These are phyloP conservation scores for Hypericum perforatum DNA, from an alignment of 345 rosid genomes.

Conservation along the genomic window DNA sequence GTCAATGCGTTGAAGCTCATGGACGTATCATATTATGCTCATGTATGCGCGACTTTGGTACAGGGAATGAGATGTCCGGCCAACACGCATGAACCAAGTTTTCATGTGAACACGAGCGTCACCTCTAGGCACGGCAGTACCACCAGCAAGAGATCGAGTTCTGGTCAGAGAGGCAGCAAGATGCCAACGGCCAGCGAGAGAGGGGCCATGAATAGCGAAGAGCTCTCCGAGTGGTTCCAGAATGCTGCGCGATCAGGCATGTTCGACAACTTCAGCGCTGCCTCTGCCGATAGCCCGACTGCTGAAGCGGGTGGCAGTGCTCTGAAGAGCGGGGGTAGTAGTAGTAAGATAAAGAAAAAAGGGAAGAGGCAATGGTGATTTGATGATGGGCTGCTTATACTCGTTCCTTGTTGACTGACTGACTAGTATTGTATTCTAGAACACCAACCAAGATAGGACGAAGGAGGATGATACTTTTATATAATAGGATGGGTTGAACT, in stretches of 20 bases:
- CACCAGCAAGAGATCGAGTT: slow-evolving; percentile 40
- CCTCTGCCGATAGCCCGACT: slow-evolving; percentile 28
- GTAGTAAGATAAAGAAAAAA: slow-evolving; percentile 59
- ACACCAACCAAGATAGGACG: no score
- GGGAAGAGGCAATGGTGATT: slow-evolving; percentile 76
- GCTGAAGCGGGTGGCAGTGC: slow-evolving; percentile 30
- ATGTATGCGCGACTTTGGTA: slow-evolving; percentile 7
- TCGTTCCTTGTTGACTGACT: no score
- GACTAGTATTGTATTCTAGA: no score
- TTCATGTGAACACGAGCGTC: slow-evolving; percentile 79
- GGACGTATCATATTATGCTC: no score
- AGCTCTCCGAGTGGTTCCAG: slow-evolving; percentile 79
- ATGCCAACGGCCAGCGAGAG: slow-evolving; percentile 51
- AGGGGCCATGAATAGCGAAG: slow-evolving; percentile 87
- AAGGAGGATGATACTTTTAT: no score
- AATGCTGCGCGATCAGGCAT: slow-evolving; percentile 71
- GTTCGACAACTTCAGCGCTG: slow-evolving; percentile 40
- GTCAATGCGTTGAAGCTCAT: no score
- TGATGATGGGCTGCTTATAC: no score
- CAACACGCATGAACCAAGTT: slow-evolving; percentile 92
- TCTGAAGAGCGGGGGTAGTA: slow-evolving; percentile 25
- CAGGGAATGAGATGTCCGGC: slow-evolving; percentile 97
- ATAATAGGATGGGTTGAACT: no score
- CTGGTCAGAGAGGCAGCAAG: slow-evolving; percentile 51
- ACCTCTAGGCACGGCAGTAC: slow-evolving; percentile 34